Evolutionary conservation across 2,329 filamentous ascomycete genomes (phyloP), one percentile per base, ranked within the genome.

Genomic region (Alternaria triticina): DNA sequence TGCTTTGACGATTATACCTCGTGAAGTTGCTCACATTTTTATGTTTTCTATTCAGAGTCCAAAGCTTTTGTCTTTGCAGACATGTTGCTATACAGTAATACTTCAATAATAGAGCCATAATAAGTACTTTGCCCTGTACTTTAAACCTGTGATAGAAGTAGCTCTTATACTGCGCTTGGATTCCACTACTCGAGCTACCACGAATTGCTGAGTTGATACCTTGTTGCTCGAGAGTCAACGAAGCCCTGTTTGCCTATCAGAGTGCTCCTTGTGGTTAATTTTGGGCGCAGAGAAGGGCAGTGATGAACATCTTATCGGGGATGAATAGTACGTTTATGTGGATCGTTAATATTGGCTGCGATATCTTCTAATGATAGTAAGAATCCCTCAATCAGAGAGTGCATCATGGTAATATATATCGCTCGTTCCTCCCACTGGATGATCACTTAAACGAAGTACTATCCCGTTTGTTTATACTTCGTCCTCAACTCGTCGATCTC

Each of bases 401-500:
- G 20, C 7, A 22, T 36, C 17, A 36, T 51, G 49, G 28, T 20
- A 51, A 51, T 22, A 51, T 33, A 15, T 33, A 22, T 28, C 28
- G 13, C 20, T 43, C 20, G 15, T 25, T 20, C 25, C 36, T 27
- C 49, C 13, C 47, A 44, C 36, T 12, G 15, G 33, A 22, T 11
- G 25, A 54, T 13, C 22, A 22, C 49, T 45, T 28, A 60, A 30
- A 30, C 33, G 36, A 45, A 22, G 22, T 25, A 51, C 33, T 50
- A 36, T 20, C 52, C 44, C 33, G 30, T 28, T 17, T 73, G 56
- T 28, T 70, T 70, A 60, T 73, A 79, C 58, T 65, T 63, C n/a
- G 66, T 61, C 62, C 76, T 72, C 67, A 81, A 52, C 69, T 76
- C 77, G 49, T 81, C 79, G 65, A 81, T 77, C 68, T 81, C 79